Conservation (phyloP, 1,284 basidiomycete genomes). For the Marasmius sp. region DNA sequence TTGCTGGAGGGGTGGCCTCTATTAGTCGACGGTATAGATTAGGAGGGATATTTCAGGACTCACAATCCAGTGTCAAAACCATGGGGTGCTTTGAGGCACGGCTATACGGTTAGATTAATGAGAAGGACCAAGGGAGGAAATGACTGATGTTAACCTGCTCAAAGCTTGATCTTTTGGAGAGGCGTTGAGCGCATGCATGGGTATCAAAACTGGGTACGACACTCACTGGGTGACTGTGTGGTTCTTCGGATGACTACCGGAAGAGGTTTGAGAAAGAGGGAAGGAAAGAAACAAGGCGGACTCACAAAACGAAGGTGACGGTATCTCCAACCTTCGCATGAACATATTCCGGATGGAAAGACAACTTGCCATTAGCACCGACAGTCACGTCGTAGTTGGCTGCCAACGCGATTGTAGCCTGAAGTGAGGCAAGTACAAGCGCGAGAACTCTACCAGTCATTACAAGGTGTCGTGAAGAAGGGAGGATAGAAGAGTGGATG, state of each 20-base stretch:
- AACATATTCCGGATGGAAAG: constrained; percentile 15
- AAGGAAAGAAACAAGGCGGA: neutral
- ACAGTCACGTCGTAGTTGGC: constrained; percentile 13
- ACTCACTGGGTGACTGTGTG: constrained; percentile 50
- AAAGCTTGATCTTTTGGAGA: constrained; percentile 2
- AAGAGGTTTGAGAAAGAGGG: neutral
- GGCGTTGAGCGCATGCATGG: too few species aligned
- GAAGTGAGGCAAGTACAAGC: constrained; percentile 11
- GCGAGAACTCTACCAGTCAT: neutral
- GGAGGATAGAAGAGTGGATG: too few species aligned
- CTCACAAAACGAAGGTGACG: constrained; percentile 16
- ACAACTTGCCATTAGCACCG: constrained; percentile 9
- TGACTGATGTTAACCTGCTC: neutral
- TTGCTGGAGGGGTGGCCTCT: neutral
- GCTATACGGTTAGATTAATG: constrained; percentile 17
- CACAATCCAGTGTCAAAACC: constrained; percentile 52
- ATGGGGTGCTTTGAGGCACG: constrained; percentile 40
- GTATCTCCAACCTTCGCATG: constrained; percentile 12
- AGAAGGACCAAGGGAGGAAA: constrained; percentile 34
- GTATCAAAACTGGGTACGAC: too few species aligned
- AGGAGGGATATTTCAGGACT: constrained; percentile 10
- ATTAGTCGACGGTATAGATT: neutral
- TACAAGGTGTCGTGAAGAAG: too few species aligned
- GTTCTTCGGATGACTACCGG: constrained; percentile 36
- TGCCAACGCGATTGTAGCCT: constrained; percentile 5